These are phyloP conservation scores for Trichosporon faecale DNA, from an alignment of 1,284 basidiomycete genomes.

Conservation along the genomic window DNA sequence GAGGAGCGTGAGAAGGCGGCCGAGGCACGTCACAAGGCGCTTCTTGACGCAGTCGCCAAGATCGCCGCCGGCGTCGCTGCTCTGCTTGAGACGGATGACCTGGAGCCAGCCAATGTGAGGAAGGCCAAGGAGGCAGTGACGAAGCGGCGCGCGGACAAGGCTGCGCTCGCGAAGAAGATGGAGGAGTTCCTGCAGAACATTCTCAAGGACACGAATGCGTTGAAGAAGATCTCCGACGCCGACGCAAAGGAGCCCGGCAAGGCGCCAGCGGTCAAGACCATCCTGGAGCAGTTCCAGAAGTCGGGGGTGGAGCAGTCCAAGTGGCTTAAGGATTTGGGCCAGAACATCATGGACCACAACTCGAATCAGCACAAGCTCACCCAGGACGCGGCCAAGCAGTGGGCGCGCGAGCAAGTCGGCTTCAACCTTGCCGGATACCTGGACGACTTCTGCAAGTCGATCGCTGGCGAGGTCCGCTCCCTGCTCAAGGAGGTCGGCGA, in stretches of 20 bases:
- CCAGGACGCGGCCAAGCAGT: slow-evolving; percentile 39
- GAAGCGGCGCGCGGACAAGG: slow-evolving; percentile 45
- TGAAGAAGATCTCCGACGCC: slow-evolving; percentile 45
- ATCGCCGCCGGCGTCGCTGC: slow-evolving; percentile 40
- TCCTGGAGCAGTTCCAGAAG: slow-evolving; percentile 49
- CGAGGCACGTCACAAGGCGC: slow-evolving; percentile 41
- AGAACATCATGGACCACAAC: slow-evolving; percentile 49
- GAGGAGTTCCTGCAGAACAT: slow-evolving; percentile 47
- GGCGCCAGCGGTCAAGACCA: slow-evolving; percentile 39
- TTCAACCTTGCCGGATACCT: slow-evolving; percentile 51
- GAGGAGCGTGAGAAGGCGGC: slow-evolving; percentile 29
- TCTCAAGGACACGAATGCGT: slow-evolving; percentile 39
- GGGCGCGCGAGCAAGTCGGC: slow-evolving; percentile 50
- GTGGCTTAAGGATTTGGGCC: slow-evolving; percentile 46
- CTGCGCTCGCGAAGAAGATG: slow-evolving; percentile 42
- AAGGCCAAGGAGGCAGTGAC: slow-evolving; percentile 35
- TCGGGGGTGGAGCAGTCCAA: slow-evolving; percentile 41
- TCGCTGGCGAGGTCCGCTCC: slow-evolving; percentile 48
- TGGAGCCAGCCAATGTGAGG: slow-evolving; percentile 21
- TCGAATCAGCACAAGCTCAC: slow-evolving; percentile 49
- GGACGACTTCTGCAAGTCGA: slow-evolving; percentile 20
- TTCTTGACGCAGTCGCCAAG: slow-evolving; percentile 40
- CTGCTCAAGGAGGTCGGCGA: slow-evolving; percentile 51
- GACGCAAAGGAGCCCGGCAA: slow-evolving; percentile 46
- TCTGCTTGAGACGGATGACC: slow-evolving; percentile 37